Evolutionary conservation across 441 rosid species (phyloP), one percentile per base, ranked within the genome.

Genomic region (Erysimum cheiri): DNA sequence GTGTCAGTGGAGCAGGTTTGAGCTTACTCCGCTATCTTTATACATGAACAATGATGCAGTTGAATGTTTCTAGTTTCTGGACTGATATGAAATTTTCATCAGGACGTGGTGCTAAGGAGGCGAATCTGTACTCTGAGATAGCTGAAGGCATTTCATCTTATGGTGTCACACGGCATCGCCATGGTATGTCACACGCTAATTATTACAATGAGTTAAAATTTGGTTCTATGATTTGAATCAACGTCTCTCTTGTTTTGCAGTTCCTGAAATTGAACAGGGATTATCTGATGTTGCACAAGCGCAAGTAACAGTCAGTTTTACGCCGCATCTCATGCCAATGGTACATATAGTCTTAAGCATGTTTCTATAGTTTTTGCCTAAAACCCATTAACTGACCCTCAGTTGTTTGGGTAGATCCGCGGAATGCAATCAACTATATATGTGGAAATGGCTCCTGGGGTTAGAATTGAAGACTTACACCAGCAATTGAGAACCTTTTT

Each of bases 241-340:
- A 35, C 55, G 6, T 71, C 56, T 49, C 53, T 71, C 77, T 6
- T 77, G 58, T 73, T 24, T 67, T 88, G 47, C 85, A 95, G 98
- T 85, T 80, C 99, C 99, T 17, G 98, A 95, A 87, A 92, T 95
- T 53, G 98, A 95, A 79, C 99, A 95, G 67, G 99, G 99, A 31
- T 78, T 92, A 40, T 85, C 97, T 40, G 92, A 89, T 77, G 96
- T 76, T 66, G 88, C 89, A 9, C 49, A 35, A 57, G 85, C 93
- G 56, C 83, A 91, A 86, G 72, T 95, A 68, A 92, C 85, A 3
- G 91, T 92, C 79, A 92, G 99, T 85, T 90, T 95, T 74, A 95
- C 99, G 41, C 99, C 99, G 6, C 99, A 95, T 83, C 83, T 95
- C 70, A 95, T 92, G 95, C 98, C 98, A 71, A 92, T 92, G 99